phyloP scores from a whole-genome alignment of 164 flowering plant genomes.

The Piper betle region DNA sequence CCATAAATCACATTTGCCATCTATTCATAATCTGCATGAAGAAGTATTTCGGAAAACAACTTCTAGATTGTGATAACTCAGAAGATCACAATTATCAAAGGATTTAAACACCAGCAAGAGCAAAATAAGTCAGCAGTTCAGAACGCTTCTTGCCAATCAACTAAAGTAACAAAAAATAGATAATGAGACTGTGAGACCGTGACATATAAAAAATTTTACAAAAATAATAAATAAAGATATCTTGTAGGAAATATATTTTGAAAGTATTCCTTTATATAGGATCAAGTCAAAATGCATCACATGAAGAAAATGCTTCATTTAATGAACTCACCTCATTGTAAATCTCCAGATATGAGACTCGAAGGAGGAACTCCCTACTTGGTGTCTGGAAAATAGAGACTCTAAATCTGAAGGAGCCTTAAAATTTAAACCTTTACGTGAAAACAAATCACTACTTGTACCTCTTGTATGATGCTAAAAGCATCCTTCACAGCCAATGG shows the following conservation, averaged over 20 bases:
- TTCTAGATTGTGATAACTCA: background rate
- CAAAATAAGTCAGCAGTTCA: background rate
- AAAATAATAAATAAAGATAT: no score
- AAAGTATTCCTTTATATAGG: no score
- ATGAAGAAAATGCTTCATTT: no score
- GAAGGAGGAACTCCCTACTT: conserved; percentile 82
- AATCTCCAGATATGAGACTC: conserved; percentile 90
- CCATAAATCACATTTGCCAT: background rate
- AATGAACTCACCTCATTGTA: conserved; percentile 70
- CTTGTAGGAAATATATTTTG: no score
- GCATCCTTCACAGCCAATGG: conserved; percentile 96
- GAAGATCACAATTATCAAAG: background rate
- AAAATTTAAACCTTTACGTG: background rate
- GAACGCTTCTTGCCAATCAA: no score
- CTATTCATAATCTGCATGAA: background rate
- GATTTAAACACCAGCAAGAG: background rate
- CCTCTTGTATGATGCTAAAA: conserved; percentile 96
- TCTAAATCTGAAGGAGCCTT: background rate
- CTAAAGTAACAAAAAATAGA: background rate
- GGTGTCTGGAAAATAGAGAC: conserved; percentile 50
- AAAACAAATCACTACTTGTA: conserved; percentile 12
- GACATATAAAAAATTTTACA: background rate
- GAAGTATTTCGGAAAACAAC: no score
- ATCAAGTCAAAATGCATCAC: no score
- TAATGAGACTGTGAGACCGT: background rate